These are phyloP conservation scores for Apiotrichum gamsii DNA, from an alignment of 1,284 basidiomycete genomes.

Conservation along the genomic window DNA sequence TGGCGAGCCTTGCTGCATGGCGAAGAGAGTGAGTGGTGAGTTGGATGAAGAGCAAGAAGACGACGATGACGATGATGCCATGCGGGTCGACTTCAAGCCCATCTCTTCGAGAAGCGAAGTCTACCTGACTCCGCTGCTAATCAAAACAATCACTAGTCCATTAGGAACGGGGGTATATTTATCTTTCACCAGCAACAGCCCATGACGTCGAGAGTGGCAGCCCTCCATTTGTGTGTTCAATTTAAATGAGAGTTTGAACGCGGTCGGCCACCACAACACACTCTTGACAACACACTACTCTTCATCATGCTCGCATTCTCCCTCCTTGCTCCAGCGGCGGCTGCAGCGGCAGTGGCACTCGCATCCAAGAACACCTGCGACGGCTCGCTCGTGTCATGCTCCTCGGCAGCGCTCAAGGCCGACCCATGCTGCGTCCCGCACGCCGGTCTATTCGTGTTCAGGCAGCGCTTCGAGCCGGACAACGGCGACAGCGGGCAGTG, in stretches of 20 bases:
- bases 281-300: background rate
- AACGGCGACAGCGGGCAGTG: constrained; percentile 39
- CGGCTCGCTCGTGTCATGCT: constrained; percentile 25
- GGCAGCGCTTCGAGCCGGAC: constrained; percentile 44
- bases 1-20: too few species aligned
- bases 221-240: background rate
- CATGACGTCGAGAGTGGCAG: too few species aligned
- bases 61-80: background rate
- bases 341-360: background rate
- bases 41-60: too few species aligned
- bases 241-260: background rate
- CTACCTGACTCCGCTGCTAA: too few species aligned
- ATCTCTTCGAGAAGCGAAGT: too few species aligned
- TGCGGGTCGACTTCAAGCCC: too few species aligned
- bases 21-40: too few species aligned
- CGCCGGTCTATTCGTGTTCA: constrained; percentile 42
- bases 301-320: background rate
- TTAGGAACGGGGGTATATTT: too few species aligned
- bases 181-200: too few species aligned
- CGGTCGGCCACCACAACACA: background rate
- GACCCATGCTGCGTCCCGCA: constrained; percentile 38
- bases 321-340: background rate
- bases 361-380: background rate
- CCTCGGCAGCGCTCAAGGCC: constrained; percentile 9
- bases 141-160: too few species aligned